phyloP scores from a whole-genome alignment of 2,329 filamentous ascomycete species.

The Calonectria pseudoreteaudii region DNA sequence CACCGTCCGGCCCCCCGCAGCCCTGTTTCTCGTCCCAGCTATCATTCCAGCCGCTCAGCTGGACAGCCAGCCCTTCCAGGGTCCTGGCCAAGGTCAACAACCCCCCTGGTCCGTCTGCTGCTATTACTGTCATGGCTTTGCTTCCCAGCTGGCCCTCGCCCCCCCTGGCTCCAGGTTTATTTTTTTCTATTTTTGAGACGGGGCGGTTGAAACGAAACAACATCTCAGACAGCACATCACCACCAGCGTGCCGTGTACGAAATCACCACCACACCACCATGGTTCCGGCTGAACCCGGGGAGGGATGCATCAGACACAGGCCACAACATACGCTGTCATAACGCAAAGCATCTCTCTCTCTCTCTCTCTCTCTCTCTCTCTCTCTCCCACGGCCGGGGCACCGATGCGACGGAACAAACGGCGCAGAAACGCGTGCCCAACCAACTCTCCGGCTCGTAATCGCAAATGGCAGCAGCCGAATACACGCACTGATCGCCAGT shows the following conservation, averaged over 20 bases:
- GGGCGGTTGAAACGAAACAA: slow-evolving; percentile 17
- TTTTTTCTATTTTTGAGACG: slow-evolving; percentile 26
- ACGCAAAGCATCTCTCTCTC: neutral
- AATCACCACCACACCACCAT: neutral
- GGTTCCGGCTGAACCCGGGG: slow-evolving; percentile 1
- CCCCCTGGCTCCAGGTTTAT: slow-evolving; percentile 11
- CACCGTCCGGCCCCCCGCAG: neutral
- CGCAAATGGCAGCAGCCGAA: neutral
- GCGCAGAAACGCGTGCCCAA: neutral
- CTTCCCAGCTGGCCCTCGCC: neutral
- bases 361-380: no score
- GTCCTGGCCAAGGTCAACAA: neutral
- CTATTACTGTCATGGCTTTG: slow-evolving; percentile 15
- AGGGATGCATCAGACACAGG: slow-evolving; percentile 2
- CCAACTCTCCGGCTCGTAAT: neutral
- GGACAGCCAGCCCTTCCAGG: neutral
- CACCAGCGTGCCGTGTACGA: neutral
- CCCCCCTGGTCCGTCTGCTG: neutral
- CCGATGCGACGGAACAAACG: slow-evolving; percentile 7
- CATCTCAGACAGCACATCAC: neutral
- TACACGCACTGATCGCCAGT: neutral
- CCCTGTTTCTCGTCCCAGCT: neutral
- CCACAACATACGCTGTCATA: neutral
- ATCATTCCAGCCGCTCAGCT: neutral
- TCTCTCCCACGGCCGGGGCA: neutral